A percentile compares a stretch with the other conserved stretches of the same genome.
Conservation (phyloP, 257 asterid species). For the Vinca minor region DNA sequence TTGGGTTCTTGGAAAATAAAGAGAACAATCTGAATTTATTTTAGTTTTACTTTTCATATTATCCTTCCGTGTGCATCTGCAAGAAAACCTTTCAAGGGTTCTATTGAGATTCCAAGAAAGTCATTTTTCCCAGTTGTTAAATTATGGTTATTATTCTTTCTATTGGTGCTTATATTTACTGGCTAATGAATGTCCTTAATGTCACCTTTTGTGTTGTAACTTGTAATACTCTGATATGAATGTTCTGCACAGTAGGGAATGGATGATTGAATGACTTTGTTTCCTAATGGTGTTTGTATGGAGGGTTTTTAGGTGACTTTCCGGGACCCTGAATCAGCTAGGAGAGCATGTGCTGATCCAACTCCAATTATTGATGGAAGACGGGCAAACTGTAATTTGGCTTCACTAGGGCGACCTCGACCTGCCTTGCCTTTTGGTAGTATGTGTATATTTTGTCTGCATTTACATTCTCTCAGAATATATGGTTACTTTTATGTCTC, state of each 20-base stretch:
- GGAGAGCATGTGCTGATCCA: slow-evolving; percentile 94
- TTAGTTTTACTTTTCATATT: too few relatives aligned
- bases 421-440: slow-evolving; percentile 73
- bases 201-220: background rate
- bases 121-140: background rate
- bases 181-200: background rate
- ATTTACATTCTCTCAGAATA: background rate
- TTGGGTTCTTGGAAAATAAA: background rate
- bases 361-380: slow-evolving; percentile 92
- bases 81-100: background rate
- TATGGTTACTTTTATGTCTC: background rate
- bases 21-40: background rate
- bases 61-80: background rate
- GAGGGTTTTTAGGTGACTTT: slow-evolving; percentile 99
- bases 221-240: background rate
- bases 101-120: background rate
- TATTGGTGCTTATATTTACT: background rate
- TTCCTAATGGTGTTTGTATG: slow-evolving; percentile 47
- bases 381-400: slow-evolving; percentile 91
- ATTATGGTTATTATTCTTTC: background rate
- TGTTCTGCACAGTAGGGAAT: background rate
- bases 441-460: slow-evolving; percentile 8
- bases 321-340: slow-evolving; percentile 93
- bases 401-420: slow-evolving; percentile 90
- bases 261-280: slow-evolving; percentile 46